These are phyloP conservation scores for Annulohypoxylon maeteangense DNA, from an alignment of 495 filamentous ascomycete genomes.

Conservation along the genomic window DNA sequence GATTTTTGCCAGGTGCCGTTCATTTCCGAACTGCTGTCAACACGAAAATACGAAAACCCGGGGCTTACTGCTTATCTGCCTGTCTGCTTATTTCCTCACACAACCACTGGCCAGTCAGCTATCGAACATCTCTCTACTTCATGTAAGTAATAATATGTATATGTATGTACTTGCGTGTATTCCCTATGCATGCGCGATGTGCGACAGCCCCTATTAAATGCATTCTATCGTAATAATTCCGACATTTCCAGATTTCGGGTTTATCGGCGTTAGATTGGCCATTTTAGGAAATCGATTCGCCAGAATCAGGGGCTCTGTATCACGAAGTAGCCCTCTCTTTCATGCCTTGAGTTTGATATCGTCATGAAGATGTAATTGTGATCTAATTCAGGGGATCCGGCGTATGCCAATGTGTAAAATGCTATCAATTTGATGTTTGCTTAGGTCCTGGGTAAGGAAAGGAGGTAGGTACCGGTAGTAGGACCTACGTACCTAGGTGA, in stretches of 20 bases:
- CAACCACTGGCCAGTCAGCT: neutral
- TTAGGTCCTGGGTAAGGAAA: too few relatives aligned
- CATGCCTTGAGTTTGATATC: neutral
- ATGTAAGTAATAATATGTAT: neutral
- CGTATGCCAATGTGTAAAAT: neutral
- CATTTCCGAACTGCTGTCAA: neutral
- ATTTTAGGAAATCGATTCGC: neutral
- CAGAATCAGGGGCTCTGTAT: neutral
- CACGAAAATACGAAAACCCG: neutral
- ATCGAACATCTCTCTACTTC: neutral
- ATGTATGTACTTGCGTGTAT: neutral
- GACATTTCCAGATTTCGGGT: neutral
- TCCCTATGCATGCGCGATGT: neutral
- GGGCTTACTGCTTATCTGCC: neutral
- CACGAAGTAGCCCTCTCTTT: neutral
- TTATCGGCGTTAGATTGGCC: neutral
- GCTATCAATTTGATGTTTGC: too few relatives aligned
- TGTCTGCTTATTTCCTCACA: neutral
- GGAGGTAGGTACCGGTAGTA: too few relatives aligned
- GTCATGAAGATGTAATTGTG: too few relatives aligned
- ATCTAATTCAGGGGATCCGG: neutral
- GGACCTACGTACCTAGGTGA: too few relatives aligned
- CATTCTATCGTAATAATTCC: neutral
- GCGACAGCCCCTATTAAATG: neutral
- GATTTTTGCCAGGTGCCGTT: slow-evolving; percentile 6